phyloP scores from a whole-genome alignment of 352 stramenopile genomes.

The Phytophthora cactorum region DNA sequence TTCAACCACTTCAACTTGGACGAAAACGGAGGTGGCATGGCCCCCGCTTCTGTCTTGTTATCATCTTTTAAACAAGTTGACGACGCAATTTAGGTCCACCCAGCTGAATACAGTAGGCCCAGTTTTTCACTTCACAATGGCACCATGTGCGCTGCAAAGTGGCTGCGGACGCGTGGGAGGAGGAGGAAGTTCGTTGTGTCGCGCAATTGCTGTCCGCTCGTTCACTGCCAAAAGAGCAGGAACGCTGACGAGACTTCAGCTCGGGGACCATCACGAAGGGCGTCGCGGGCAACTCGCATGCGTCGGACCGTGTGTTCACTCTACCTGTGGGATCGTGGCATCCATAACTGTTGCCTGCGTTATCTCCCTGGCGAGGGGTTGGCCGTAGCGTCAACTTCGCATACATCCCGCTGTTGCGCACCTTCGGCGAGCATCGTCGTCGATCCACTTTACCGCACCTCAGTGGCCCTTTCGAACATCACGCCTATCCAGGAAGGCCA shows the following conservation, averaged over 20 bases:
- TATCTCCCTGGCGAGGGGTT: neutral
- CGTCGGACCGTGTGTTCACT: conserved; percentile 20
- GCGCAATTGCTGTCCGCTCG: conserved; percentile 16
- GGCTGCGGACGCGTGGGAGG: conserved; percentile 5
- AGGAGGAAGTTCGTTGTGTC: neutral
- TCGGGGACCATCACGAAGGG: neutral
- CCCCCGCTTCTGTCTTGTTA: conserved; percentile 2
- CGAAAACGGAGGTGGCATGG: neutral
- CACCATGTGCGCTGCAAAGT: conserved; percentile 24
- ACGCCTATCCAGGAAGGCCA: conserved; percentile 17
- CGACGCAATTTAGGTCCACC: conserved; percentile 8
- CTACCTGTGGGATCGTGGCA: conserved; percentile 1
- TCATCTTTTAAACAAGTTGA: neutral
- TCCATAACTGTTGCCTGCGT: neutral
- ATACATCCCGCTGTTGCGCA: neutral
- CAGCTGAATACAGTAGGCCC: conserved; percentile 1
- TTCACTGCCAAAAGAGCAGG: conserved; percentile 4
- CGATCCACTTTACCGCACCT: conserved; percentile 9
- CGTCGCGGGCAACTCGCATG: neutral
- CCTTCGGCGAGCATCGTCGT: neutral
- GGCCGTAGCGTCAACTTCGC: neutral
- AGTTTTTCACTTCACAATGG: conserved; percentile 28
- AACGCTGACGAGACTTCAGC: conserved; percentile 8
- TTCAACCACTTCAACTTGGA: conserved; percentile 2
- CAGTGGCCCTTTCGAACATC: conserved; percentile 3